A percentile compares a stretch with the other conserved stretches of the same genome.
Evolutionary conservation across 108 stramenopile species (phyloP).

Genomic region (Skeletonema tropicum): DNA sequence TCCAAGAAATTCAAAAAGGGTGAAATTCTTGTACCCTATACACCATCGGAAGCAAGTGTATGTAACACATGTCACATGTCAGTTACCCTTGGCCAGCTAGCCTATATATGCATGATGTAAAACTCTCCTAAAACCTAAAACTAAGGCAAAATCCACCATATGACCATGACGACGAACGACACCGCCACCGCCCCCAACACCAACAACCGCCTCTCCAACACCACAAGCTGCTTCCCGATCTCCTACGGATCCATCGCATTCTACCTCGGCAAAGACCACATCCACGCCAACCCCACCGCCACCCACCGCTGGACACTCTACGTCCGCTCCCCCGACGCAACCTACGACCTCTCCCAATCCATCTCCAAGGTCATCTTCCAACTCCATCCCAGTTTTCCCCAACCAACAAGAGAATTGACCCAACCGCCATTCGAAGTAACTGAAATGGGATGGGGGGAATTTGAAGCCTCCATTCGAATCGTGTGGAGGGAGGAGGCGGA

Average conservation of each 20-base stretch:
- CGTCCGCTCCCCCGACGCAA: conserved; percentile 87
- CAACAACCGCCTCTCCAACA: conserved; percentile 48
- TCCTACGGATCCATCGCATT: conserved; percentile 95
- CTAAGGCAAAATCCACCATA: too few relatives aligned
- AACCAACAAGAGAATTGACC: conserved; percentile 83
- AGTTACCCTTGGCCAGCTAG: too few relatives aligned
- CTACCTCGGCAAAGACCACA: conserved; percentile 77
- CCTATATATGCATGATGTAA: too few relatives aligned
- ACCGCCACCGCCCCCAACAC: background rate
- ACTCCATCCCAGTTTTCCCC: conserved; percentile 93
- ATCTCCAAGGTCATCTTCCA: conserved; percentile 95
- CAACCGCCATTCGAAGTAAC: conserved; percentile 91
- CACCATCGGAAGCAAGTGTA: too few relatives aligned
- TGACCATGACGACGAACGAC: too few relatives aligned
- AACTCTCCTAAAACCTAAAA: too few relatives aligned
- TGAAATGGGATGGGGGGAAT: conserved; percentile 98
- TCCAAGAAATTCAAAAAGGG: too few relatives aligned
- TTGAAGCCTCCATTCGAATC: conserved; percentile 94
- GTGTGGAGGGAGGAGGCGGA: conserved; percentile 90
- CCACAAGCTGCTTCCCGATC: conserved; percentile 87
- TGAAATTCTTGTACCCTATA: too few relatives aligned
- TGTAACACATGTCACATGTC: too few relatives aligned
- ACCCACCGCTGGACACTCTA: conserved; percentile 94
- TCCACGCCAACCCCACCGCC: conserved; percentile 30
- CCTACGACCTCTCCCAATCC: conserved; percentile 75